Base-by-base conservation (phyloP, 768 basidiomycete genomes). In the Dacryopinax spathularia region DNA sequence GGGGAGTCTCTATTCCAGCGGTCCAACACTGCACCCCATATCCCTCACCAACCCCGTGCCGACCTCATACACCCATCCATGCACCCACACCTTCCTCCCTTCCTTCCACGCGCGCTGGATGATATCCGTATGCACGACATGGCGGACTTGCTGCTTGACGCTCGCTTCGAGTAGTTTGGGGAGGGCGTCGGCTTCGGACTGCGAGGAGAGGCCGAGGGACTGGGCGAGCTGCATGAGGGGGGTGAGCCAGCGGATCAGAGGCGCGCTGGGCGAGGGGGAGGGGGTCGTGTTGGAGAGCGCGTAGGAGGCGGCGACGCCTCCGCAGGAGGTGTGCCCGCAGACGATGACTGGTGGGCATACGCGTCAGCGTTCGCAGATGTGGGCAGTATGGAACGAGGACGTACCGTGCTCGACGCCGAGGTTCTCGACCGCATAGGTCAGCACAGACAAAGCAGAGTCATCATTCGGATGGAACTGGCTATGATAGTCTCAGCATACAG, bases 321-420 rank as follows among this genome's bases (percentile, higher is more conserved):
- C 91, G 71, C 91, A 95, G 63, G 83, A 77, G 12, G 86, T 84
- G 72, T 95, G 91, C 18, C 91, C 91, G 27, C 86, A 88, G 68
- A 94, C 76, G 66, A 90, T 77, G 65, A 94, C 89, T 91, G 60
- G 22, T 29, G 29, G 20, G 18, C 20, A 61, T 34, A n/a, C 41
- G 61, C n/a, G 12, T 31, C 33, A 39, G 48, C 18, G n/a, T n/a
- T 37, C n/a, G 69, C n/a, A 7, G 31, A 34, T 43, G 25, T 13
- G 33, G 2, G n/a, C 33, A 37, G 37, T 34, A 16, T 5, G 39
- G 22, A 22, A 64, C 36, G 33, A 41, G 48, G 22, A 82, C 78
- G 72, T 72, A 90, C 90, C 82, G 78, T 93, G 87, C 75, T 86
- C 77, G 25, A 91, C 85, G 63, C 85, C 84, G 63, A 93, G 77